Evolutionary conservation across 2,329 filamentous ascomycete genomes (phyloP).

Genomic region (Metarhizium robertsii): DNA sequence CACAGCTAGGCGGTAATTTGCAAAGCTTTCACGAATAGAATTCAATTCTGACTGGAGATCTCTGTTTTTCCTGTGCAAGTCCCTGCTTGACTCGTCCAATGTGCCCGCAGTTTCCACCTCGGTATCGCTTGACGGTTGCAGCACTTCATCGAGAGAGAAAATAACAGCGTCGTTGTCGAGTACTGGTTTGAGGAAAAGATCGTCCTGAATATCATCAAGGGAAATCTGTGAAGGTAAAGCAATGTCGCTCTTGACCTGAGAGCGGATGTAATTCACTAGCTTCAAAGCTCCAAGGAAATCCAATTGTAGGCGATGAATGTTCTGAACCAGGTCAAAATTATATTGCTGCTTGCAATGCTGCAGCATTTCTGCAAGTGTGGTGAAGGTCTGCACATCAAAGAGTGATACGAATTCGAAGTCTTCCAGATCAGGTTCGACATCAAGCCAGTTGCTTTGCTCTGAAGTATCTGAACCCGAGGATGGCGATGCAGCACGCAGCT

Average conservation of each 20-base stretch:
- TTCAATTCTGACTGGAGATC: constrained; percentile 54
- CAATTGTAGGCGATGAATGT: constrained; percentile 47
- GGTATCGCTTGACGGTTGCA: constrained; percentile 34
- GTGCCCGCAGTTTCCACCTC: constrained; percentile 19
- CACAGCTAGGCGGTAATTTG: constrained; percentile 55
- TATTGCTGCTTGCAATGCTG: constrained; percentile 57
- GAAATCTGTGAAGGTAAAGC: constrained; percentile 49
- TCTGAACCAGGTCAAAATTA: constrained; percentile 56
- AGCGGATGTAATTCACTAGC: constrained; percentile 61
- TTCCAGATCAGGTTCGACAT: constrained; percentile 54
- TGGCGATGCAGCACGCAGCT: constrained; percentile 7
- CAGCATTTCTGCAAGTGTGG: constrained; percentile 56
- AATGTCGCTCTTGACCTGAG: constrained; percentile 32
- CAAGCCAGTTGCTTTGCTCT: constrained; percentile 41
- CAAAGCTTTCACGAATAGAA: constrained; percentile 50
- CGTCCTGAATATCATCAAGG: constrained; percentile 58
- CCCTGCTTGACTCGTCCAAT: constrained; percentile 18
- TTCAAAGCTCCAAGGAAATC: constrained; percentile 69
- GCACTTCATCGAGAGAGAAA: constrained; percentile 70
- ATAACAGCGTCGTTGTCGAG: constrained; percentile 85
- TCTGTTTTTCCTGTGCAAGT: constrained; percentile 38
- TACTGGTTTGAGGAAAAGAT: constrained; percentile 73
- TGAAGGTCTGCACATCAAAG: constrained; percentile 57
- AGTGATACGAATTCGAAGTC: constrained; percentile 55
- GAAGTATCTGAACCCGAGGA: constrained; percentile 18